Conservation (phyloP, 306 rosid genomes). For the Cotoneaster glaucophyllus region DNA sequence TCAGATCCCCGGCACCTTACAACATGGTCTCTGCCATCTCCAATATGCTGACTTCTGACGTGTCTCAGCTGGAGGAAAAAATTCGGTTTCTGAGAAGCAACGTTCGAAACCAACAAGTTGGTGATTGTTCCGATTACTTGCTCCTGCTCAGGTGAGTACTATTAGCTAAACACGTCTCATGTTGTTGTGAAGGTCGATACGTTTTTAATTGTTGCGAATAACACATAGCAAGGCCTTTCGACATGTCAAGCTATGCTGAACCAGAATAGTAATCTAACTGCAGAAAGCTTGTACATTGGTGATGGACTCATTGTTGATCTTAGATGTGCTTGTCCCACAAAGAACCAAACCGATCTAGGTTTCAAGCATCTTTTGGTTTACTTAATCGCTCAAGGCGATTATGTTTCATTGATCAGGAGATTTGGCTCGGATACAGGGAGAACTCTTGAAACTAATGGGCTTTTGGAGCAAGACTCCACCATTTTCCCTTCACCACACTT, state of each 20-base stretch:
- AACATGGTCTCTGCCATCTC: slow-evolving; percentile 59
- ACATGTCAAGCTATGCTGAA: slow-evolving; percentile 62
- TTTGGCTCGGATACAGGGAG: slow-evolving; percentile 27
- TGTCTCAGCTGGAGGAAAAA: slow-evolving; percentile 43
- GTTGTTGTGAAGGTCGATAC: slow-evolving; percentile 24
- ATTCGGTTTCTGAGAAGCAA: slow-evolving; percentile 37
- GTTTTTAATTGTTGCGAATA: slow-evolving; percentile 29
- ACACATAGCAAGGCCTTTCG: slow-evolving; percentile 63
- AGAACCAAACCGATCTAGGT: slow-evolving; percentile 53
- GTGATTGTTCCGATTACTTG: slow-evolving; percentile 68
- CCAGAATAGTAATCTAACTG: slow-evolving; percentile 26
- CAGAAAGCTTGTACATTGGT: slow-evolving; percentile 21
- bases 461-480: slow-evolving; percentile 15
- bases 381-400: slow-evolving; percentile 31
- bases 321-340: slow-evolving; percentile 90
- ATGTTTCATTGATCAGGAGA: slow-evolving; percentile 28
- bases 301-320: slow-evolving; percentile 52
- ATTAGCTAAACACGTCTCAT: slow-evolving; percentile 58
- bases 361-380: slow-evolving; percentile 56
- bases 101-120: slow-evolving; percentile 43
- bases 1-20: slow-evolving; percentile 62
- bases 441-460: slow-evolving; percentile 55
- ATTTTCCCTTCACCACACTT: slow-evolving; percentile 53
- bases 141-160: slow-evolving; percentile 62
- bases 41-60: slow-evolving; percentile 43